phyloP scores from a whole-genome alignment of 805 yeast genomes.

The Yarrowia phangngaensis region DNA sequence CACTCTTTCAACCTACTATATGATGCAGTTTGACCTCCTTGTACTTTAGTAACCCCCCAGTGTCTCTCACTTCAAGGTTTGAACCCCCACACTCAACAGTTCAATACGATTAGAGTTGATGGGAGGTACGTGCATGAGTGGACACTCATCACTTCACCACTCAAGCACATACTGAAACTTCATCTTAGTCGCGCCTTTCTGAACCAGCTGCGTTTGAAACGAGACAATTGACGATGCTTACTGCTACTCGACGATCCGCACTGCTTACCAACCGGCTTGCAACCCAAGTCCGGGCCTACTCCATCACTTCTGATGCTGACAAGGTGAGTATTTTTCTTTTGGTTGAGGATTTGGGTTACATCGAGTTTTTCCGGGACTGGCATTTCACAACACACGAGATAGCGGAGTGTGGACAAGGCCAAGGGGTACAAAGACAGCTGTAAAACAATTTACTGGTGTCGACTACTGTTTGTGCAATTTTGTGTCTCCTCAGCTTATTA shows the following conservation, averaged over 20 bases:
- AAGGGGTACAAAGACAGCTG: background rate
- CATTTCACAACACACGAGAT: background rate
- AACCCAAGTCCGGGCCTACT: conserved; percentile 18
- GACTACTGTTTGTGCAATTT: background rate
- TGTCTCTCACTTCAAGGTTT: too few species aligned
- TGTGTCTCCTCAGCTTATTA: too few species aligned
- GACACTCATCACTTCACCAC: conserved; percentile 27
- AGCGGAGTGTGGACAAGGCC: background rate
- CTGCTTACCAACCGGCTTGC: conserved; percentile 26
- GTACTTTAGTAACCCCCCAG: too few species aligned
- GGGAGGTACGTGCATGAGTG: conserved; percentile 16
- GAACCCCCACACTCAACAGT: too few species aligned
- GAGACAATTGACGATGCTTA: conserved; percentile 25
- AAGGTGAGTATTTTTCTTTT: conserved; percentile 26
- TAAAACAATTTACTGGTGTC: background rate
- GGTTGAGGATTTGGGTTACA: conserved; percentile 27
- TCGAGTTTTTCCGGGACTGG: conserved; percentile 22
- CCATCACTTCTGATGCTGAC: conserved; percentile 26
- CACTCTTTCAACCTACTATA: too few species aligned
- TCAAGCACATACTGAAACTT: conserved; percentile 24
- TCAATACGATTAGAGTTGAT: too few species aligned
- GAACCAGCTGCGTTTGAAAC: conserved; percentile 18
- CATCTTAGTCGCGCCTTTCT: conserved; percentile 15
- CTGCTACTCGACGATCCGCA: conserved; percentile 24
- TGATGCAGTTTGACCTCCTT: too few species aligned